Evolutionary conservation across 83 land plant species (phyloP), one percentile per base, ranked within the genome.

Genomic region (Picea abies): DNA sequence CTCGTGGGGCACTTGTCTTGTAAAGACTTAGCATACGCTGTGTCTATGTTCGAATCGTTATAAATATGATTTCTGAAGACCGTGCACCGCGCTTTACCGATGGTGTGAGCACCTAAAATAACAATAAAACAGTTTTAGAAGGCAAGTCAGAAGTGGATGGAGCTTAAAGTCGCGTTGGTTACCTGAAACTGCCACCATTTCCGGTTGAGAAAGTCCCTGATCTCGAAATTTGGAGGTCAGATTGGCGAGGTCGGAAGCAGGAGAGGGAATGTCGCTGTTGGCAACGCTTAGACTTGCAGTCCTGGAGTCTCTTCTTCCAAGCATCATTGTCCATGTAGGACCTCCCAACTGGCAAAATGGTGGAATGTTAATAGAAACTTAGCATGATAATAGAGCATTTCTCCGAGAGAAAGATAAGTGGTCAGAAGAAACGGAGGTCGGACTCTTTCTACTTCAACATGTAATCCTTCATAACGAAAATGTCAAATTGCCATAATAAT

Each of bases 121-220:
- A 3, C 29, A 66, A 29, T 0, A 68, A 26, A 2, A 3, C 29
- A 11, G 15, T 29, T 68, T 29, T 10, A 23, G 1, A 0, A 4
- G 4, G 19, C 16, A 32, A 29, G 4, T 26, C 0, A 16, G 0
- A 32, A 68, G 4, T 1, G 2, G 26, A 23, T 14, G 2, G 71
- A 14, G 17, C 0, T 11, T 68, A 12, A 0, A 12, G 58, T 56
- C 0, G 58, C 3, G 4, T 12, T 76, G 86, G 29, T 69, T 83
- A 23, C 83, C 89, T 68, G 84, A 78, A 60, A 87, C 78, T 5
- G 81, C 82, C 7, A 84, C 84, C 63, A 87, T 78, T 77, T 87
- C 87, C 14, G 26, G 17, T 2, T 39, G 15, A 20, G 80, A 56
- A 3, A 87, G 81, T 19, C 89, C 89, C 19, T 82, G 80, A 32